Evolutionary conservation across 164 flowering plant genomes (phyloP).

Genomic region (Malania oleifera): DNA sequence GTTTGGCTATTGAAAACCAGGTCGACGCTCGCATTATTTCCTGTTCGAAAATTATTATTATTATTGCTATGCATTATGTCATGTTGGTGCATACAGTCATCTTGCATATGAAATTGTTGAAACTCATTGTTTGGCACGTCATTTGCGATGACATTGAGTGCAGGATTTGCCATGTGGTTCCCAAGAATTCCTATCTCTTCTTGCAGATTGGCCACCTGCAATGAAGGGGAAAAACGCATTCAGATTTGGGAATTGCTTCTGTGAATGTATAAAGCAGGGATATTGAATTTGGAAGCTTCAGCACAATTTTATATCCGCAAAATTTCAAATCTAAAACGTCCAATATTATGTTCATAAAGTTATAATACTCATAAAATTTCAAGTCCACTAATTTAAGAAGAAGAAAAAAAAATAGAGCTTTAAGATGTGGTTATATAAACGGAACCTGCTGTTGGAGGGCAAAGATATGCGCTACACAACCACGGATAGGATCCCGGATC

Average conservation of each 20-base stretch:
- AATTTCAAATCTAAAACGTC: no score
- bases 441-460: slow-evolving; percentile 71
- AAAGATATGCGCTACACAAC: slow-evolving; percentile 66
- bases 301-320: no score
- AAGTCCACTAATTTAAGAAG: background rate
- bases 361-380: no score
- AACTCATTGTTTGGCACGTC: slow-evolving; percentile 1
- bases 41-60: slow-evolving; percentile 2
- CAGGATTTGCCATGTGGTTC: slow-evolving; percentile 27
- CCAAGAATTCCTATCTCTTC: slow-evolving; percentile 53
- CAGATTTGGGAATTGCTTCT: no score
- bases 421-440: background rate
- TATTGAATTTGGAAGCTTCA: no score
- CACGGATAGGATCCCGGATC: slow-evolving; percentile 60
- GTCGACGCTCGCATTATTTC: slow-evolving; percentile 5
- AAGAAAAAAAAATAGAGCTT: no score
- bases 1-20: slow-evolving; percentile 13
- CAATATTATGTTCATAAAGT: no score
- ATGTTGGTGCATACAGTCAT: slow-evolving; percentile 13
- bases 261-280: no score
- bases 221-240: background rate
- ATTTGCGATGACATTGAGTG: slow-evolving; percentile 5
- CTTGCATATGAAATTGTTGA: slow-evolving; percentile 18
- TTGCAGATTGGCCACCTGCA: slow-evolving; percentile 57
- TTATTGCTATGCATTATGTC: slow-evolving; percentile 11